These are phyloP conservation scores for Monosporascus sp. DNA, from an alignment of 2,329 filamentous ascomycete species.

Conservation along the genomic window DNA sequence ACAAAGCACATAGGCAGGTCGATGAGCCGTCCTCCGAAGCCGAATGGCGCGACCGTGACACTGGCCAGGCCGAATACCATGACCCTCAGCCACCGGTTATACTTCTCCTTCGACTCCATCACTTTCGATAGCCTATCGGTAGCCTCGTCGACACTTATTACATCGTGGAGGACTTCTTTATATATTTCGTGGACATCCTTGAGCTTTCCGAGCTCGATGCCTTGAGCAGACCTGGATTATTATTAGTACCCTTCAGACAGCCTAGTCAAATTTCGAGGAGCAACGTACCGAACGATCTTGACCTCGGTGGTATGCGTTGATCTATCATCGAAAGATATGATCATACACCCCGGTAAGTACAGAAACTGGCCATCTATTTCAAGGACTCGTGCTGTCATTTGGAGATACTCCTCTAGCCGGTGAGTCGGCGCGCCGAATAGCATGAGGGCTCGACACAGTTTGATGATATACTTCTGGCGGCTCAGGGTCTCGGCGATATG, in stretches of 20 bases:
- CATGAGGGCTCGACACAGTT: conserved; percentile 80
- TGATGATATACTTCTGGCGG: conserved; percentile 76
- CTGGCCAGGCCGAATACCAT: conserved; percentile 24
- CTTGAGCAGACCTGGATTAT: conserved; percentile 45
- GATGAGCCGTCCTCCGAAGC: conserved; percentile 22
- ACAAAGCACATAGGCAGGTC: conserved; percentile 25
- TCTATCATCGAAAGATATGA: conserved; percentile 76
- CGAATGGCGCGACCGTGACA: conserved; percentile 23
- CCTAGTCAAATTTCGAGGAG: neutral
- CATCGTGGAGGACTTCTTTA: conserved; percentile 76
- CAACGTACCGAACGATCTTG: conserved; percentile 57
- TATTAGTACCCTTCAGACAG: neutral
- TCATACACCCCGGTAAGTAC: conserved; percentile 87
- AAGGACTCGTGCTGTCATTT: conserved; percentile 77
- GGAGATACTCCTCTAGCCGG: conserved; percentile 83
- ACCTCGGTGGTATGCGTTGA: conserved; percentile 73
- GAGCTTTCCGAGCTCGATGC: conserved; percentile 68
- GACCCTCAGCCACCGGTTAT: conserved; percentile 23
- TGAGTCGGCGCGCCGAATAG: conserved; percentile 84
- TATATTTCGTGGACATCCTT: conserved; percentile 72
- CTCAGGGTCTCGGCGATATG: conserved; percentile 65
- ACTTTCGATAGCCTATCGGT: conserved; percentile 19
- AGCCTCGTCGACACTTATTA: conserved; percentile 28
- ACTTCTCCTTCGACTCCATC: conserved; percentile 22
- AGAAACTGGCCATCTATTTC: conserved; percentile 83